Conservation (phyloP, 1,284 basidiomycete species). For the Ganoderma meredithae region DNA sequence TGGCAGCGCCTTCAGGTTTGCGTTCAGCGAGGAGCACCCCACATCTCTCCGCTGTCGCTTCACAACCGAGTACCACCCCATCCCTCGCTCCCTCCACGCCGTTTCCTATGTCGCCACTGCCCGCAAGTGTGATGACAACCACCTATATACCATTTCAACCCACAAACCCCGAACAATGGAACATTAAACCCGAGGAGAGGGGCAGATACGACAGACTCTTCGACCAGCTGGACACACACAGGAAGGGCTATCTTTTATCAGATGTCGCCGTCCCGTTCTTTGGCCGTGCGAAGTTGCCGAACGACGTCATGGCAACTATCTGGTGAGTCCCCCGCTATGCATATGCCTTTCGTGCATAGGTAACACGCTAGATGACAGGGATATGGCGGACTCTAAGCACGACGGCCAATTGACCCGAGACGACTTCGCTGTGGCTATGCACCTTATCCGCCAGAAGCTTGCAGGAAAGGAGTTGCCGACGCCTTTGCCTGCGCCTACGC, state of each 20-base stretch:
- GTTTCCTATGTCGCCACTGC: constrained; percentile 25
- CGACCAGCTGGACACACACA: constrained; percentile 79
- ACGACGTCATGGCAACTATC: constrained; percentile 86
- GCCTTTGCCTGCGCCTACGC: constrained; percentile 9
- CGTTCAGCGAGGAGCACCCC: constrained; percentile 27
- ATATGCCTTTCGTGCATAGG: neutral
- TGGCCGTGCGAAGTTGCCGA: constrained; percentile 88
- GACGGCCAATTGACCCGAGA: constrained; percentile 90
- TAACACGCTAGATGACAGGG: constrained; percentile 61
- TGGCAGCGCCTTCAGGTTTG: constrained; percentile 14
- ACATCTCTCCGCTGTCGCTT: constrained; percentile 10
- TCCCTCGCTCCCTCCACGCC: constrained; percentile 16
- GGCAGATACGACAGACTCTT: constrained; percentile 85
- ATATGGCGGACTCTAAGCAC: constrained; percentile 90
- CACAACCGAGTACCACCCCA: constrained; percentile 9
- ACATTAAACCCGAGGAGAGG: constrained; percentile 85
- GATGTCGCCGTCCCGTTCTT: constrained; percentile 96
- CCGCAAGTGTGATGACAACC: constrained; percentile 4
- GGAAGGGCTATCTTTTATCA: constrained; percentile 87
- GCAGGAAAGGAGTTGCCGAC: constrained; percentile 82
- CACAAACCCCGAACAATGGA: constrained; percentile 60
- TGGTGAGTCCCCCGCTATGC: constrained; percentile 67
- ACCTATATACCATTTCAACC: constrained; percentile 21
- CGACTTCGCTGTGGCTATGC: constrained; percentile 96
- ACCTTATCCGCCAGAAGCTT: constrained; percentile 90